phyloP scores from a whole-genome alignment of 257 asterid species.

The Scutellaria barbata region DNA sequence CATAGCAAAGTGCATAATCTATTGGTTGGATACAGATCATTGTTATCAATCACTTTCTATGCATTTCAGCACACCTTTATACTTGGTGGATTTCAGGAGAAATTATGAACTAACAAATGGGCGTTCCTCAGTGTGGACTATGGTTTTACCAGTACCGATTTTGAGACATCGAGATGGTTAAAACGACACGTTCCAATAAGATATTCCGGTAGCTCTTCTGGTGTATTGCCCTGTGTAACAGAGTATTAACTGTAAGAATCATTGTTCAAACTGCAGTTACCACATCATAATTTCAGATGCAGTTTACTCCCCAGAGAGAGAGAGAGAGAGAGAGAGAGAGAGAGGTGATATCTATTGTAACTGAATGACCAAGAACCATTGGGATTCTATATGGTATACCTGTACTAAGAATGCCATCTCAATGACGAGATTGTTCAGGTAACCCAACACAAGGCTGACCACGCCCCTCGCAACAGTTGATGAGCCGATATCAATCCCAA shows the following conservation, averaged over 20 bases:
- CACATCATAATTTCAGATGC: background rate
- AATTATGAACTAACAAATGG: background rate
- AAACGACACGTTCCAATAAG: slow-evolving; percentile 89
- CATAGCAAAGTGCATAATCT: slow-evolving; percentile 5
- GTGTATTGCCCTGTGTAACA: slow-evolving; percentile 63
- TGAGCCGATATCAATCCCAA: slow-evolving; percentile 82
- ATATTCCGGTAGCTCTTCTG: slow-evolving; percentile 82
- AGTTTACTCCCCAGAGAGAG: background rate
- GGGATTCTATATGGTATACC: slow-evolving; percentile 43
- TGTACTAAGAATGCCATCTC: slow-evolving; percentile 90
- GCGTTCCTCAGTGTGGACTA: slow-evolving; percentile 14
- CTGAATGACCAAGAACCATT: no score
- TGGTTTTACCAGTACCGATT: slow-evolving; percentile 59
- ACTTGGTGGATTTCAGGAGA: slow-evolving; percentile 22
- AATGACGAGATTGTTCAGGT: slow-evolving; percentile 77
- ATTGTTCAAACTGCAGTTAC: background rate
- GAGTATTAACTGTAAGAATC: slow-evolving; percentile 8
- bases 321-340: no score
- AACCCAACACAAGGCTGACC: slow-evolving; percentile 83
- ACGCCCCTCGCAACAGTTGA: slow-evolving; percentile 95
- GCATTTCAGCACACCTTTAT: slow-evolving; percentile 21
- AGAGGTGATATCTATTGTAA: background rate
- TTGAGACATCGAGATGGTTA: slow-evolving; percentile 75
- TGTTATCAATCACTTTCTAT: background rate
- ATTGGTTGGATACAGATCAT: slow-evolving; percentile 37